Evolutionary conservation across 2,329 filamentous ascomycete genomes (phyloP).

Genomic region (Grosmannia clavigera): DNA sequence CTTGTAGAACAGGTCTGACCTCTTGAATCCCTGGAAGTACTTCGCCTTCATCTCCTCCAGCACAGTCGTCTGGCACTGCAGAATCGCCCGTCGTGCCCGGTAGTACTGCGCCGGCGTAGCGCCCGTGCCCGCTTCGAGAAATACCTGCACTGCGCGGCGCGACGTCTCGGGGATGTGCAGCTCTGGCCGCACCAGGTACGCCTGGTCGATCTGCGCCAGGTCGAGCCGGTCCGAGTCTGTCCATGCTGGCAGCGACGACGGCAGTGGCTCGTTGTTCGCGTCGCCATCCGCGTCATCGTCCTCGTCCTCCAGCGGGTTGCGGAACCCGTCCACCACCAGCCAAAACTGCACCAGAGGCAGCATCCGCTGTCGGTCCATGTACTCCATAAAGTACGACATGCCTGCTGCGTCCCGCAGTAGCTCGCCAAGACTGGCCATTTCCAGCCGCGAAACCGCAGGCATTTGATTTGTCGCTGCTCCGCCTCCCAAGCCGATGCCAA

Average conservation of each 20-base stretch:
- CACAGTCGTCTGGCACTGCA: constrained; percentile 70
- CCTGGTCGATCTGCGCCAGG: constrained; percentile 81
- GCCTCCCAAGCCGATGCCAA: neutral
- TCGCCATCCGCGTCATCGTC: constrained; percentile 62
- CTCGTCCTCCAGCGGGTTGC: constrained; percentile 83
- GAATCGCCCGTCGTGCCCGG: constrained; percentile 65
- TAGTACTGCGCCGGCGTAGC: constrained; percentile 76
- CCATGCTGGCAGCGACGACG: constrained; percentile 55
- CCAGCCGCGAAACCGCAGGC: constrained; percentile 46
- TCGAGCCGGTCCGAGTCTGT: constrained; percentile 75
- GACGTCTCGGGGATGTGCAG: constrained; percentile 62
- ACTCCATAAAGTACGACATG: constrained; percentile 98
- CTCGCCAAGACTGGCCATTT: constrained; percentile 67
- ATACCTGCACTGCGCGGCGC: constrained; percentile 58
- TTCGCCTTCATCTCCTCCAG: constrained; percentile 73
- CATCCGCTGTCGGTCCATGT: constrained; percentile 82
- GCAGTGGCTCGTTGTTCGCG: constrained; percentile 50
- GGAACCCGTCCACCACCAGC: constrained; percentile 93
- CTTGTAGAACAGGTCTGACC: constrained; percentile 91
- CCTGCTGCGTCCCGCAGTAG: constrained; percentile 83
- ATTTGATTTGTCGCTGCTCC: constrained; percentile 4
- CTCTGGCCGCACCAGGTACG: constrained; percentile 73
- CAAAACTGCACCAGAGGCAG: constrained; percentile 95
- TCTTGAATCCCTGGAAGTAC: constrained; percentile 77
- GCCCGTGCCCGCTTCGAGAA: constrained; percentile 63